These are phyloP conservation scores for Syzygium syzygioides DNA, from an alignment of 441 rosid species.

Conservation along the genomic window DNA sequence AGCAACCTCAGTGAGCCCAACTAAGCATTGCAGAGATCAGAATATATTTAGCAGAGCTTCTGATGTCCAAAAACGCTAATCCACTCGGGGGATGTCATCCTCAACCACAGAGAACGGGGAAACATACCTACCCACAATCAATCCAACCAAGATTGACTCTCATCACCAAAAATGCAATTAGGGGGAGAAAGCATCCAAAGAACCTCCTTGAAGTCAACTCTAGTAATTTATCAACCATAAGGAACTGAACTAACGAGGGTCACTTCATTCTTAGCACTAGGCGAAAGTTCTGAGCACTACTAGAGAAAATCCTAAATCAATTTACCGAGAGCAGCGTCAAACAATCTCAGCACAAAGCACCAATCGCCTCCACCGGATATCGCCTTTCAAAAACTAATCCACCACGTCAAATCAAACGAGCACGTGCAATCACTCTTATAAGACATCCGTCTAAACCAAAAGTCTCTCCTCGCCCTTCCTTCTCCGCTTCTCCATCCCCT, in stretches of 20 bases:
- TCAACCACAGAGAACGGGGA: background rate
- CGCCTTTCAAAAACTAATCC: background rate
- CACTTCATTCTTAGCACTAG: background rate
- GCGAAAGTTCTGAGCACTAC: background rate
- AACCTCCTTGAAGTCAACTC: background rate
- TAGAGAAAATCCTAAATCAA: background rate
- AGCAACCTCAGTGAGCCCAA: background rate
- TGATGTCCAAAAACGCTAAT: background rate
- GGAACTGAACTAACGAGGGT: background rate
- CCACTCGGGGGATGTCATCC: background rate
- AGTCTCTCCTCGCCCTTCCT: background rate
- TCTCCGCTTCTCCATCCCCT: background rate
- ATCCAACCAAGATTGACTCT: background rate
- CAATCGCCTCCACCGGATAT: background rate
- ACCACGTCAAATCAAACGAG: background rate
- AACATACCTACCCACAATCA: background rate
- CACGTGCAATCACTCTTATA: background rate
- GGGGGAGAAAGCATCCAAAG: background rate
- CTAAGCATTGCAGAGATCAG: background rate
- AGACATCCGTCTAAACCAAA: background rate
- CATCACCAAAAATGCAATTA: background rate
- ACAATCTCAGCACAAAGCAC: background rate
- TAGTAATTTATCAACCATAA: background rate
- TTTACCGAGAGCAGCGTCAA: background rate
- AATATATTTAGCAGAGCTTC: background rate